Base-by-base conservation (phyloP, 139 green algal species). In the Penium margaritaceum region DNA sequence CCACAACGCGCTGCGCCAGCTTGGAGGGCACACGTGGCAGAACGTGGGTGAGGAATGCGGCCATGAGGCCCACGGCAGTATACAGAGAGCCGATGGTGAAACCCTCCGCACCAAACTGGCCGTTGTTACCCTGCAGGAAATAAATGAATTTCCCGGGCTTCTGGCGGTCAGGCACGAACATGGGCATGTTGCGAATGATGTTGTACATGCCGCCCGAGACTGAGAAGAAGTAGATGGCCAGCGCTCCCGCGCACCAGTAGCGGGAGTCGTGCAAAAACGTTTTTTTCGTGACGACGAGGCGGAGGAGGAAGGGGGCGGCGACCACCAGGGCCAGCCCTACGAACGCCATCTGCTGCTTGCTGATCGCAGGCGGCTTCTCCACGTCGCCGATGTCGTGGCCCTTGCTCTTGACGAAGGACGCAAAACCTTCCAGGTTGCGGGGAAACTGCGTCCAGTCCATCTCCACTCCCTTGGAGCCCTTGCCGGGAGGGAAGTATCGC, bases 201-300 rank as follows among this genome's bases (percentile, higher is more conserved):
- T 81, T 81, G 67, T 55, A 81, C 74, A 81, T 81, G 39, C 74
- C 74, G 41, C 74, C 74, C n/a, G 66, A 78, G 15, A 81, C 55
- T 3, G 74, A 78, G 67, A 81, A 81, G 39, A 70, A 81, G 36
- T 67, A 78, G 24, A 81, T 33, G 9, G 21, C 44, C 15, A 81
- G n/a, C 12, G 29, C 74, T 17, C 41, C 7, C n/a, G 78, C 15
- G 32, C 34, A 60, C 74, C 74, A 81, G 19, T 24, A 24, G 21
- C 36, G 15, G 7, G 73, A 4, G 17, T 80, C 73, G 34, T 76
- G 73, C n/a, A 78, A 5, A 7, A 63, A 12, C n/a, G 62, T 72
- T 21, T 33, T 39, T 29, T n/a, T 71, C 30, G 62, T 72, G 30
- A 72, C 35, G 0, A 78, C 12, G n/a, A 21, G 24, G 32, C 44